Evolutionary conservation across 176 grass and related monocot species (phyloP).

Genomic region (Eremochloa ophiuroides): DNA sequence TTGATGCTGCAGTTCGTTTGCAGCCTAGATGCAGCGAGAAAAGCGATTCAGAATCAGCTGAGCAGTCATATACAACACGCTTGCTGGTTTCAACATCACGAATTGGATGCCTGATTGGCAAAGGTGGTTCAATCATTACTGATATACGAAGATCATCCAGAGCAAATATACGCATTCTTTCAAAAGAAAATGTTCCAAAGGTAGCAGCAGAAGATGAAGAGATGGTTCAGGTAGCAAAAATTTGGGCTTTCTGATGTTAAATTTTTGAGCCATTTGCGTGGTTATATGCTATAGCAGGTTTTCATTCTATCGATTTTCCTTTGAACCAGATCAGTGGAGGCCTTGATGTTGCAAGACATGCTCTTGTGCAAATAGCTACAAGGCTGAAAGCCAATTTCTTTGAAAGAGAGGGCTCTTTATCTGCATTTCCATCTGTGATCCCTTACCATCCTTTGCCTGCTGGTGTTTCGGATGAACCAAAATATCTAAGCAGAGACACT

Average conservation of each 20-base stretch:
- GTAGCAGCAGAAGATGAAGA: constrained; percentile 92
- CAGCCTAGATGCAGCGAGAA: constrained; percentile 94
- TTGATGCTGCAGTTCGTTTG: constrained; percentile 79
- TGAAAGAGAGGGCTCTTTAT: constrained; percentile 82
- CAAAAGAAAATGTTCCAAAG: constrained; percentile 96
- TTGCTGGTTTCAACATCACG: constrained; percentile 86
- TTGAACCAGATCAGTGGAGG: constrained; percentile 75
- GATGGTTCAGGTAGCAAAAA: constrained; percentile 93
- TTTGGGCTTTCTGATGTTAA: constrained; percentile 13
- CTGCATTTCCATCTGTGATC: constrained; percentile 52
- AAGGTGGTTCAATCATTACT: constrained; percentile 93
- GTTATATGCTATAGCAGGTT: background rate
- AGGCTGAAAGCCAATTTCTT: constrained; percentile 97
- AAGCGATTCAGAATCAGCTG: constrained; percentile 61
- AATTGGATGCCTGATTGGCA: constrained; percentile 93
- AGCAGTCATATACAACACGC: constrained; percentile 75
- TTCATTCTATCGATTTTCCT: constrained; percentile 9
- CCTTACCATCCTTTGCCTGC: constrained; percentile 59
- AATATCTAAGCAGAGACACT: constrained; percentile 63
- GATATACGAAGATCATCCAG: constrained; percentile 79
- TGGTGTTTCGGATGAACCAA: constrained; percentile 64
- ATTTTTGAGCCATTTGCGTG: background rate
- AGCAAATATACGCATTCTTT: constrained; percentile 92
- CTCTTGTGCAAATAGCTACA: constrained; percentile 85
- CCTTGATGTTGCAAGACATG: constrained; percentile 70